Conservation (phyloP, 768 basidiomycete genomes). For the Mycena galericulata region DNA sequence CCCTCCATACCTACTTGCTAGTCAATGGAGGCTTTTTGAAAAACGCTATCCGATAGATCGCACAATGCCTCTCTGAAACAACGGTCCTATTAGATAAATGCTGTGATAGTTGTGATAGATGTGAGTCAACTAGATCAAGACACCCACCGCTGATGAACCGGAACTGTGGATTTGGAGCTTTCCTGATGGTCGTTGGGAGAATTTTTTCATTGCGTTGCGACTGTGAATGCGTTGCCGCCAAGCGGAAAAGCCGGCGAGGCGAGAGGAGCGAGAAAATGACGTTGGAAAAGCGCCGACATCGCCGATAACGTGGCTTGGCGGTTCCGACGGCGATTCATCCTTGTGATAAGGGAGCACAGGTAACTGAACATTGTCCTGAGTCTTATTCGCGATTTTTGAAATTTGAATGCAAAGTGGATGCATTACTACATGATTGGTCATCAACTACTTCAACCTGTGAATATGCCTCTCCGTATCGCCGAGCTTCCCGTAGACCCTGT, state of each 20-base stretch:
- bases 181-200: background rate
- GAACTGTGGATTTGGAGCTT: too few species aligned
- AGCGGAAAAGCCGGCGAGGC: background rate
- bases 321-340: too few species aligned
- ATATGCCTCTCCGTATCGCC: conserved; percentile 66
- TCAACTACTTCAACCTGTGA: background rate
- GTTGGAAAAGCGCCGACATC: too few species aligned
- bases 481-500: conserved; percentile 47
- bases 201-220: background rate
- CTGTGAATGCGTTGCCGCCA: conserved; percentile 13
- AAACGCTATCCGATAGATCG: conserved; percentile 31
- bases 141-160: background rate
- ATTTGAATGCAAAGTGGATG: too few species aligned
- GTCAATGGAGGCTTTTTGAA: conserved; percentile 36
- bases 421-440: too few species aligned
- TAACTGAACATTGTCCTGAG: too few species aligned
- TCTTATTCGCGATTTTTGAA: too few species aligned
- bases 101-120: conserved; percentile 2
- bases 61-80: conserved; percentile 10
- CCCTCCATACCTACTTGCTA: conserved; percentile 9
- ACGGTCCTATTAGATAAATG: too few species aligned
- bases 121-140: background rate
- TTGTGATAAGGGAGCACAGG: too few species aligned
- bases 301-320: too few species aligned
- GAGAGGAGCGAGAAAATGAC: background rate